Evolutionary conservation across 2,329 filamentous ascomycete genomes (phyloP).

Genomic region (Ophiocordyceps camponoti-rufipedis): DNA sequence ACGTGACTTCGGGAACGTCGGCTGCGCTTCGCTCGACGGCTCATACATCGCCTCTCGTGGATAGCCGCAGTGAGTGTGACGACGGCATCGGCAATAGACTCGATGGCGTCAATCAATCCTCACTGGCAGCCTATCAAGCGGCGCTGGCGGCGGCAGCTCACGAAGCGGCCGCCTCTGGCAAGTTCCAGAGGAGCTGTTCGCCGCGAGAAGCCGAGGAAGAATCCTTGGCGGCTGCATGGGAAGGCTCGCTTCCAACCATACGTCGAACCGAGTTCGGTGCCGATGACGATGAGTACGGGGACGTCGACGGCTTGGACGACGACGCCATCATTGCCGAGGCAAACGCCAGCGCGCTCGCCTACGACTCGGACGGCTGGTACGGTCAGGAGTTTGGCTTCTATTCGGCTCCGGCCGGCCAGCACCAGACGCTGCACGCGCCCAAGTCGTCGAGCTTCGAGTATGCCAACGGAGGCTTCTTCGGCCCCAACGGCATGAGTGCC

Average conservation of each 20-base stretch:
- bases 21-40: constrained; percentile 27
- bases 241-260: constrained; percentile 1
- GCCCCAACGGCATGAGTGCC: constrained; percentile 38
- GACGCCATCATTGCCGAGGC: constrained; percentile 88
- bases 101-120: constrained; percentile 4
- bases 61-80: constrained; percentile 2
- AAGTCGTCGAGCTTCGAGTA: constrained; percentile 32
- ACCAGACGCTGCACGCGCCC: constrained; percentile 24
- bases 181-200: constrained; percentile 46
- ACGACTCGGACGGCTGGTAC: constrained; percentile 86
- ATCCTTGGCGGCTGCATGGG: neutral
- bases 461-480: constrained; percentile 78
- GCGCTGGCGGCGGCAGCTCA: constrained; percentile 70
- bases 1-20: constrained; percentile 26
- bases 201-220: constrained; percentile 14
- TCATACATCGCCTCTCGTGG: constrained; percentile 29
- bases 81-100: neutral
- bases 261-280: constrained; percentile 24
- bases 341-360: constrained; percentile 82
- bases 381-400: constrained; percentile 96
- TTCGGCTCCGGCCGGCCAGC: constrained; percentile 34
- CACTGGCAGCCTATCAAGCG: constrained; percentile 55
- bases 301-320: constrained; percentile 55
- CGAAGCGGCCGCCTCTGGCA: constrained; percentile 55
- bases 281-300: constrained; percentile 42